These are phyloP conservation scores for Acacia concinna DNA, from an alignment of 331 rosid species.

Conservation along the genomic window DNA sequence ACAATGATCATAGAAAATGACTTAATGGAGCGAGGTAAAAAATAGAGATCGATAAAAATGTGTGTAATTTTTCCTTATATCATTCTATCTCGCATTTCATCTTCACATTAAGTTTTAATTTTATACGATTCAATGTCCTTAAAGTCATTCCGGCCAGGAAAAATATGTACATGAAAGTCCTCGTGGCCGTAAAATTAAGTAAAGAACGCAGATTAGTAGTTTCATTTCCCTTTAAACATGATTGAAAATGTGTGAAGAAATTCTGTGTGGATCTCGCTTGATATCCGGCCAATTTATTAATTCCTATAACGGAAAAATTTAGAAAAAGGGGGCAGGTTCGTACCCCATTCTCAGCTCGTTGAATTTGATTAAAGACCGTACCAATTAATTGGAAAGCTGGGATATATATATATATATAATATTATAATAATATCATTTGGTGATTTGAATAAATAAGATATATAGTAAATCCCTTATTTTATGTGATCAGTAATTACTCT, in stretches of 20 bases:
- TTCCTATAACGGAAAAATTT: not conserved
- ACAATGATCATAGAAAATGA: not conserved
- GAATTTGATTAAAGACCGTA: not conserved
- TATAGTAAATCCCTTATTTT: too few species aligned
- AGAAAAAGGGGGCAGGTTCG: not conserved
- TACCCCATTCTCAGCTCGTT: not conserved
- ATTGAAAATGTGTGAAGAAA: not conserved
- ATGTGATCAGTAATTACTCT: too few species aligned
- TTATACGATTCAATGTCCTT: not conserved
- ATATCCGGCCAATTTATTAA: not conserved
- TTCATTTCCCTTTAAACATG: not conserved
- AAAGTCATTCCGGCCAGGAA: not conserved
- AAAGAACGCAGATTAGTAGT: not conserved
- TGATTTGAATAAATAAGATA: too few species aligned
- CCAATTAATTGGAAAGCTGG: not conserved
- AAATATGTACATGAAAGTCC: not conserved
- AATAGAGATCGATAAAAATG: not conserved
- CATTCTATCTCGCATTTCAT: not conserved
- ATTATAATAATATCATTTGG: not conserved
- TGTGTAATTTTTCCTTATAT: not conserved
- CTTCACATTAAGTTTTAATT: not conserved
- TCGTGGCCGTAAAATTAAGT: not conserved
- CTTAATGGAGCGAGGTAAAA: not conserved
- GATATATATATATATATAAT: too few species aligned
- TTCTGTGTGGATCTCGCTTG: not conserved